phyloP scores from a whole-genome alignment of 768 basidiomycete genomes.

The Candolleomyces aberdarensis region DNA sequence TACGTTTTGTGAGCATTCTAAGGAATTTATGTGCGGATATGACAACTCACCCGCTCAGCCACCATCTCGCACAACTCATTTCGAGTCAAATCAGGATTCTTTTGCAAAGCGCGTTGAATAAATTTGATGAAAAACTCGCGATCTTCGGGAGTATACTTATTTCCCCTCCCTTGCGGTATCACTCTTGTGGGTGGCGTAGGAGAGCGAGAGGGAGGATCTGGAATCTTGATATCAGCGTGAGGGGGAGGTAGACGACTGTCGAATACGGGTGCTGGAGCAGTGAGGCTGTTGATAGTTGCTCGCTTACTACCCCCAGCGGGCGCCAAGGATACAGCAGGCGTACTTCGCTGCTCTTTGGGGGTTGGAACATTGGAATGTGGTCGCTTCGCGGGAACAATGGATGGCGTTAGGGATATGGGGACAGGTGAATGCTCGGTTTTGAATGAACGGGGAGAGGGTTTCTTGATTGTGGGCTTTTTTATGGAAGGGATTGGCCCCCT shows the following conservation, averaged over 20 bases:
- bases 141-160: constrained; percentile 67
- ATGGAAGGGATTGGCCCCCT: constrained; percentile 2
- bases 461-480: constrained; percentile 13
- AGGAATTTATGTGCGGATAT: neutral
- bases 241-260: constrained; percentile 52
- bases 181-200: constrained; percentile 61
- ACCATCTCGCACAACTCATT: constrained; percentile 52
- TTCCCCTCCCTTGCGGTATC: constrained; percentile 46
- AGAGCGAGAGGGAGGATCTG: constrained; percentile 63
- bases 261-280: constrained; percentile 47
- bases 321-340: constrained; percentile 1
- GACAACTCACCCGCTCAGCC: constrained; percentile 48
- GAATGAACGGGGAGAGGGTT: constrained; percentile 14
- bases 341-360: neutral
- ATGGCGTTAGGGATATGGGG: constrained; percentile 3
- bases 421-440: neutral
- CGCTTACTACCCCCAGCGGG: constrained; percentile 26
- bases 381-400: constrained; percentile 4
- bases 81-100: constrained; percentile 50
- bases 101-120: constrained; percentile 56
- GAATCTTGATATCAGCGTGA: constrained; percentile 57
- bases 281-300: constrained; percentile 60
- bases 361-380: constrained; percentile 5
- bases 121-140: constrained; percentile 65
- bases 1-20: neutral